phyloP scores from a whole-genome alignment of 257 asterid genomes.

The Solanum arcanum region DNA sequence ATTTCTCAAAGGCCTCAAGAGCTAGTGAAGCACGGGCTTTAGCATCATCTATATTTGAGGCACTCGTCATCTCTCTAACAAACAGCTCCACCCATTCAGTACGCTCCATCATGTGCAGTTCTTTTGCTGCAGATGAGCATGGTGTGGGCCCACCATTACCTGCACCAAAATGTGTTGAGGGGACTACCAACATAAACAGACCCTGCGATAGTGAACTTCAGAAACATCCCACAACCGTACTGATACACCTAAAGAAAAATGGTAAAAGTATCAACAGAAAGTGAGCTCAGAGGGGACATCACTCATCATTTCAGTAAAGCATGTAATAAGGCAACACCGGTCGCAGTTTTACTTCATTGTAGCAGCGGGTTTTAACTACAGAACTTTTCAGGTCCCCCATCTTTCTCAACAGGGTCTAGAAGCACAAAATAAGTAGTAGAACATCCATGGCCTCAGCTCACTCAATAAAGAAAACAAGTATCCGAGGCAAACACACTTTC shows the following conservation, averaged over 20 bases:
- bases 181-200: conserved; percentile 13
- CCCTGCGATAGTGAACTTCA: background rate
- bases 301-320: background rate
- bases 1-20: conserved; percentile 34
- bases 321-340: background rate
- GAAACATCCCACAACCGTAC: background rate
- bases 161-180: background rate
- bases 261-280: background rate
- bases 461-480: background rate
- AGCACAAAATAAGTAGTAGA: background rate
- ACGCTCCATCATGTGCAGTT: conserved; percentile 11
- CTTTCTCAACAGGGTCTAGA: background rate
- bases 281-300: background rate
- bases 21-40: conserved; percentile 36
- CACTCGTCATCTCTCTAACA: conserved; percentile 36
- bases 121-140: conserved; percentile 3
- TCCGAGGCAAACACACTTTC: background rate
- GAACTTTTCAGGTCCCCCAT: background rate
- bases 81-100: conserved; percentile 37
- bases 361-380: background rate
- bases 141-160: conserved; percentile 30
- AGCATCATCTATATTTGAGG: conserved; percentile 33
- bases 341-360: background rate
- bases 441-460: background rate
- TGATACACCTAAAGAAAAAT: background rate